Percentiles rank a stretch among this genome's conserved stretches.
These are phyloP conservation scores for Trichophyton mentagrophytes DNA, from an alignment of 2,329 filamentous ascomycete genomes.

Conservation along the genomic window DNA sequence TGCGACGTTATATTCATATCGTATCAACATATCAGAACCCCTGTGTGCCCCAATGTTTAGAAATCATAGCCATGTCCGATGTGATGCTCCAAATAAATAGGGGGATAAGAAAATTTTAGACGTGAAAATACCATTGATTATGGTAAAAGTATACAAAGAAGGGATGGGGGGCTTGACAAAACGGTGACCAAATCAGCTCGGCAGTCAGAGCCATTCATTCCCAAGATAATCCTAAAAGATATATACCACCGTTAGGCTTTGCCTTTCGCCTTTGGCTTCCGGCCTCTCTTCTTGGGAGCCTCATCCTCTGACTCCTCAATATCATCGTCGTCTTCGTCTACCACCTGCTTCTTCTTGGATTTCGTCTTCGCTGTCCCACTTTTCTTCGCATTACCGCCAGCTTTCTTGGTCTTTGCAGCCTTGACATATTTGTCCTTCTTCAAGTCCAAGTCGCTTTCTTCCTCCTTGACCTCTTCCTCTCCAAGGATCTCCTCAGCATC, in stretches of 20 bases:
- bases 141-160: neutral
- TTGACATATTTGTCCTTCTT: conserved; percentile 96
- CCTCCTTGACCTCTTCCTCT: conserved; percentile 42
- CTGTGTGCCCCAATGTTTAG: neutral
- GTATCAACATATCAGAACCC: neutral
- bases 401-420: conserved; percentile 60
- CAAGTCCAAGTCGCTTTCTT: conserved; percentile 65
- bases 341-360: conserved; percentile 24
- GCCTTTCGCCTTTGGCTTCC: conserved; percentile 9
- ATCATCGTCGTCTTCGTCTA: conserved; percentile 21
- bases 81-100: neutral
- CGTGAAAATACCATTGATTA: neutral
- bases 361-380: conserved; percentile 9
- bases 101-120: neutral
- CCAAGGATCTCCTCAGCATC: conserved; percentile 51
- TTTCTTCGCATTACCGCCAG: conserved; percentile 24
- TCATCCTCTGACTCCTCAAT: conserved; percentile 34
- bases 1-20: neutral
- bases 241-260: neutral
- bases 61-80: neutral
- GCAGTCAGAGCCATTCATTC: neutral
- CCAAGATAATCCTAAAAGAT: neutral
- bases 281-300: conserved; percentile 39
- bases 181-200: neutral
- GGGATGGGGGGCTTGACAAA: neutral